phyloP scores from a whole-genome alignment of 129 eudicot species.

The Flaveria bidentis region DNA sequence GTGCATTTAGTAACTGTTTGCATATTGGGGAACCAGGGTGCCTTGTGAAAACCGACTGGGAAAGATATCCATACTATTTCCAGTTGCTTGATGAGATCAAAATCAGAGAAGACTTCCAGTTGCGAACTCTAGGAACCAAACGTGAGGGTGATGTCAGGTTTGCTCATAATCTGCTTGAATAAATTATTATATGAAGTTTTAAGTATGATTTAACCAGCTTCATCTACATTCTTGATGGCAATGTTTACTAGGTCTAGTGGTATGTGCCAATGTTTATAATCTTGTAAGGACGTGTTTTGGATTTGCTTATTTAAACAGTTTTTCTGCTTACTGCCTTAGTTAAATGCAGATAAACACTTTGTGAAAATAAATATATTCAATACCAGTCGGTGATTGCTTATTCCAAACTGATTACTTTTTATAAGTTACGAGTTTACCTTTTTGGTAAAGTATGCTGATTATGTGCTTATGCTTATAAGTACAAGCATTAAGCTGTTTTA shows the following conservation, averaged over 20 bases:
- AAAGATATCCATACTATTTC: conserved; percentile 74
- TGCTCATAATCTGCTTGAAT: conserved; percentile 4
- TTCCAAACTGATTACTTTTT: neutral
- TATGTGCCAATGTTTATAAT: neutral
- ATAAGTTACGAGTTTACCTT: neutral
- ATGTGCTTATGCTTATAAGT: neutral
- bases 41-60: conserved; percentile 75
- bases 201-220: neutral
- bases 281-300: conserved; percentile 1
- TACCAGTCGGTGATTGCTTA: neutral
- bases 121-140: conserved; percentile 84
- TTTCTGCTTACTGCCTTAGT: neutral
- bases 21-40: conserved; percentile 93
- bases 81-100: conserved; percentile 87
- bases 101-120: conserved; percentile 80
- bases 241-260: neutral
- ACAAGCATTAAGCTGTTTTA: neutral
- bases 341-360: neutral
- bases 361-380: neutral
- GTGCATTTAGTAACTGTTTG: conserved; percentile 79
- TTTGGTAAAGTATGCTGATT: conserved; percentile 3
- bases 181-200: neutral
- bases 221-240: neutral
- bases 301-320: conserved; percentile 5
- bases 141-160: conserved; percentile 94